These are phyloP conservation scores for Adansonia digitata DNA, from an alignment of 345 rosid genomes.

Conservation along the genomic window DNA sequence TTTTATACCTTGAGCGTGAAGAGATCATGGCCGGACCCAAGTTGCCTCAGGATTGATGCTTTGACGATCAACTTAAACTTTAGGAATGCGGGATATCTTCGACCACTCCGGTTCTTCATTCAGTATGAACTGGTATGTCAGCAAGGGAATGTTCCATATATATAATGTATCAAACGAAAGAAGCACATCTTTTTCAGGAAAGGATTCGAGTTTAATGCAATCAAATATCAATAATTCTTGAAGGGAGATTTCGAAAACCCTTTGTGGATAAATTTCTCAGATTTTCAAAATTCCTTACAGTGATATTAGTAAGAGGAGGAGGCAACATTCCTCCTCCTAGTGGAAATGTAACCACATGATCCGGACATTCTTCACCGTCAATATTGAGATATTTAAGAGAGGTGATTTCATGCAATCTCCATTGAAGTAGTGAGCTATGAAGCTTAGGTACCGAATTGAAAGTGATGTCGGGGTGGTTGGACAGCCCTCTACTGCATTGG, in stretches of 20 bases:
- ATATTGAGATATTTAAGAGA: neutral
- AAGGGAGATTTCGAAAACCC: neutral
- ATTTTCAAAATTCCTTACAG: neutral
- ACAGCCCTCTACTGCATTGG: neutral
- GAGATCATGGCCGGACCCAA: neutral
- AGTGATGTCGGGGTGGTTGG: neutral
- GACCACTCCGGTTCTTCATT: neutral
- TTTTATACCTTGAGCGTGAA: neutral
- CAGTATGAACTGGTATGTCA: neutral
- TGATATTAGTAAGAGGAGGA: neutral
- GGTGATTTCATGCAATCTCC: constrained; percentile 6
- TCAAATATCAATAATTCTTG: neutral
- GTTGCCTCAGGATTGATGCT: neutral
- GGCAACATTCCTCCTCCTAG: neutral
- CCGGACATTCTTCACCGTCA: constrained; percentile 1
- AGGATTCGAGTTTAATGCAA: neutral
- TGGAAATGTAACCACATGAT: constrained; percentile 12
- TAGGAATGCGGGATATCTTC: constrained; percentile 1
- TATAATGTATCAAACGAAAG: neutral
- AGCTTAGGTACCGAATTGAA: neutral
- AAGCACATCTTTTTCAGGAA: neutral
- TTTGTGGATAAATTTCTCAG: neutral
- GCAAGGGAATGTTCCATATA: neutral
- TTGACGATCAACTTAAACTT: neutral
- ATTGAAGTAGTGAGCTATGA: neutral